These are phyloP conservation scores for Wallemia mellicola DNA, from an alignment of 1,284 basidiomycete genomes.

Conservation along the genomic window DNA sequence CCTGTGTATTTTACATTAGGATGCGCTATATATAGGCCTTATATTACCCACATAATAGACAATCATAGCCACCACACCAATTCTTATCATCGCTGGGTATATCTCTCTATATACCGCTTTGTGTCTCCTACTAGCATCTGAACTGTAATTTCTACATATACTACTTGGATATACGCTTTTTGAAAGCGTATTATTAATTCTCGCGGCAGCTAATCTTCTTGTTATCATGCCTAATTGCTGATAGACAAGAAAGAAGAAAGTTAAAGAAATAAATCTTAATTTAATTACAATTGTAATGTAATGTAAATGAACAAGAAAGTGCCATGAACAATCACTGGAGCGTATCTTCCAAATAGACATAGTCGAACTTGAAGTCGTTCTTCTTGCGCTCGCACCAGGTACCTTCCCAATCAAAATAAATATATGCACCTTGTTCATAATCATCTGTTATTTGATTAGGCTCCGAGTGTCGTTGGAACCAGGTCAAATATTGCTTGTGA, in stretches of 20 bases:
- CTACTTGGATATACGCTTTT: background rate
- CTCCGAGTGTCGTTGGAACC: slow-evolving; percentile 97
- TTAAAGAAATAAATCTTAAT: background rate
- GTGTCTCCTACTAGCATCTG: background rate
- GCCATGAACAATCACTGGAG: background rate
- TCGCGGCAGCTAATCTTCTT: background rate
- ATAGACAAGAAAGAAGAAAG: background rate
- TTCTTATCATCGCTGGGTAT: background rate
- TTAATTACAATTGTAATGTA: background rate
- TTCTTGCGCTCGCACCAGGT: slow-evolving; percentile 97
- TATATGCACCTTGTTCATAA: slow-evolving; percentile 77
- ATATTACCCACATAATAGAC: background rate
- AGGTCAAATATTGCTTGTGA: slow-evolving; percentile 96
- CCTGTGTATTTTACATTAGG: background rate
- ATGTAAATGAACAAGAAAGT: background rate
- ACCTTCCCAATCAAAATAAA: slow-evolving; percentile 78
- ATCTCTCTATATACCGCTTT: background rate
- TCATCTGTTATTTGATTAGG: slow-evolving; percentile 98
- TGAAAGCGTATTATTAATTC: no score
- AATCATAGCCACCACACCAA: background rate
- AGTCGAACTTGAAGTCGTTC: slow-evolving; percentile 74
- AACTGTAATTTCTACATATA: background rate
- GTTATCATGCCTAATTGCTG: background rate
- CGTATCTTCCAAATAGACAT: slow-evolving; percentile 1
- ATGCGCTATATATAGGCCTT: background rate